Evolutionary conservation across 805 yeast species (phyloP).

Genomic region (Saitoella complicata): DNA sequence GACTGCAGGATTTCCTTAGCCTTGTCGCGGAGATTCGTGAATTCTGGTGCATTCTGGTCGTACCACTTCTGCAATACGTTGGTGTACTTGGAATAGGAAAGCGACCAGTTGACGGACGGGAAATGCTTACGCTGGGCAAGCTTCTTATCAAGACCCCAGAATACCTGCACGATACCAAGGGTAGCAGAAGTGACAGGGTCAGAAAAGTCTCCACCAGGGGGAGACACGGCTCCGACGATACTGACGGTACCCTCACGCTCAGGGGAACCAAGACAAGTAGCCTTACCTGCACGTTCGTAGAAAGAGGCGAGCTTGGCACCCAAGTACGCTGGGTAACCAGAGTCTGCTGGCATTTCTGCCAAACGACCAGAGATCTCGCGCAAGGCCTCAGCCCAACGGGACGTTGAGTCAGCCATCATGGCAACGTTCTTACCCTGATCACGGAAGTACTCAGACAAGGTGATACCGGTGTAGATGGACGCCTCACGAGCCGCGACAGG

Average conservation of each 20-base stretch:
- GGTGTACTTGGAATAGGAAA: constrained; percentile 93
- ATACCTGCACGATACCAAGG: constrained; percentile 98
- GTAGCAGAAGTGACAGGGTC: constrained; percentile 99
- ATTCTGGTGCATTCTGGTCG: constrained; percentile 74
- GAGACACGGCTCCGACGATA: constrained; percentile 99
- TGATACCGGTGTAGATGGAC: constrained; percentile 96
- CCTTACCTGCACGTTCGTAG: constrained; percentile 99
- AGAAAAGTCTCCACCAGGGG: constrained; percentile 99
- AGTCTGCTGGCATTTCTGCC: constrained; percentile 99
- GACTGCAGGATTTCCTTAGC: constrained; percentile 87
- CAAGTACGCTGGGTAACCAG: constrained; percentile 99
- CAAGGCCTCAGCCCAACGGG: constrained; percentile 99
- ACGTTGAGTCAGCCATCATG: constrained; percentile 99
- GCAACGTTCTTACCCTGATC: constrained; percentile 99
- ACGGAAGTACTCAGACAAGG: constrained; percentile 97
- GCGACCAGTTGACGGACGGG: constrained; percentile 95
- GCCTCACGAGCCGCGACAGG: constrained; percentile 99
- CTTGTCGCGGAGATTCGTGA: constrained; percentile 76
- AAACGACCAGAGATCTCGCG: constrained; percentile 99
- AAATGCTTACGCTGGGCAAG: constrained; percentile 99
- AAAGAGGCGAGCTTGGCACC: constrained; percentile 98
- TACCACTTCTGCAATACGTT: constrained; percentile 72
- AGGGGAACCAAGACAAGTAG: constrained; percentile 89
- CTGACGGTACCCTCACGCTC: constrained; percentile 94
- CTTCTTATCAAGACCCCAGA: constrained; percentile 99